Base-by-base conservation (phyloP, 2,329 filamentous ascomycete species). In the Boeremia exigua region DNA sequence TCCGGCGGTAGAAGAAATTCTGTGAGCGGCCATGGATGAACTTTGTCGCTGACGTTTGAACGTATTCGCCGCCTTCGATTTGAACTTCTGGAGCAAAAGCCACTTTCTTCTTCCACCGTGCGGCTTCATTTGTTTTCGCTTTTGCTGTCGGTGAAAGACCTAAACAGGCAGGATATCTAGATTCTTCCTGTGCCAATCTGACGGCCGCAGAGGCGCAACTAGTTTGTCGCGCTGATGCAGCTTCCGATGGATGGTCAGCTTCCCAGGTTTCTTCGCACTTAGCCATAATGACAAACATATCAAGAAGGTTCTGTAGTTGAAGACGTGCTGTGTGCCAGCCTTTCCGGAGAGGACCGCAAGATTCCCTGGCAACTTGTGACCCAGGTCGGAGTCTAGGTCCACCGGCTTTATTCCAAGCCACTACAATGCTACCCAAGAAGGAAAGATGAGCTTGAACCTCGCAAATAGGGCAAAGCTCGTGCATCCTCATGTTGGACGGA, bases 151-250 rank as follows among this genome's bases (percentile, higher is more conserved):
- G 6, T 30, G 12, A 2, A 4, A 11, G 25, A 19, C 6, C 33
- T 7, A 54, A 2, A 14, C 19, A 27, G 8, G 45, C 32, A 17
- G 44, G 51, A 39, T 48, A 54, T 27, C 2, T 25, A 1, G 34
- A 33, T 7, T 48, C 14, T 12, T 37, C 39, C 17, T 48, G 19
- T 0, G 52, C 45, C 17, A 48, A 6, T 15, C 45, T 36, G 11
- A 45, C 37, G 9, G 45, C 52, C 15, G 19, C 19, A 15, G 45
- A 48, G 27, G 52, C 39, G 6, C 38, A 49, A 15, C 45, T 49
- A 15, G 33, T 45, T n/a, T 10, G 14, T 19, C 45, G 45, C 11
- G 39, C 52, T 25, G 34, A n/a, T 3, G 19, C 34, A 30, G 19
- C 39, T 6, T 27, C n/a, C 11, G 36, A 23, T 2, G 45, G 52